phyloP scores from a whole-genome alignment of 768 basidiomycete species.

The Paxillus ammoniavirescens region DNA sequence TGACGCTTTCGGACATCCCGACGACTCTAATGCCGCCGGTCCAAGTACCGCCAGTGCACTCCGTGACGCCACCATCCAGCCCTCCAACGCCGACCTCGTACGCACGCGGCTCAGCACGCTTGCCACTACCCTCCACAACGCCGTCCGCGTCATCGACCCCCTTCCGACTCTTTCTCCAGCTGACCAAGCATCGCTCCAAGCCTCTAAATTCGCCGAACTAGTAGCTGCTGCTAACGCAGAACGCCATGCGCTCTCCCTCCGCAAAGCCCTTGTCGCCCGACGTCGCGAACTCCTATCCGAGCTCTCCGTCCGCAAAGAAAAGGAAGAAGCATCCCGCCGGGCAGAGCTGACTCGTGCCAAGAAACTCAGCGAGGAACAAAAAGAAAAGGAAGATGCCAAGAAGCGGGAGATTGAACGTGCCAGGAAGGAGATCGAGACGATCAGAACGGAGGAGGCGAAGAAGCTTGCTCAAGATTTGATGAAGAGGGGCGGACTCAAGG shows the following conservation, averaged over 20 bases:
- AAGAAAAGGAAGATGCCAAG: conserved; percentile 58
- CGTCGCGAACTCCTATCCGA: conserved; percentile 83
- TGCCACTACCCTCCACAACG: conserved; percentile 69
- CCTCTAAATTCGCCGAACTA: conserved; percentile 56
- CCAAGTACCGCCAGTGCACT: conserved; percentile 15
- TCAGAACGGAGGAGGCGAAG: conserved; percentile 70
- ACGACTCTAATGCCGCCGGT: conserved; percentile 31
- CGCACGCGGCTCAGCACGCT: conserved; percentile 77
- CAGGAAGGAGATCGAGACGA: conserved; percentile 61
- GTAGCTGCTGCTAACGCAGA: conserved; percentile 69
- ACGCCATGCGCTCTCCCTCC: conserved; percentile 71
- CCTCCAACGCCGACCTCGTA: conserved; percentile 68
- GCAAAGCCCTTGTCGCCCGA: conserved; percentile 81
- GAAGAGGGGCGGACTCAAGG: conserved; percentile 71
- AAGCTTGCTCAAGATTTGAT: conserved; percentile 84
- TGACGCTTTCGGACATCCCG: conserved; percentile 56
- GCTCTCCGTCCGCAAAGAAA: conserved; percentile 80
- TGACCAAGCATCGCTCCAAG: conserved; percentile 44
- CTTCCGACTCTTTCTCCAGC: conserved; percentile 37
- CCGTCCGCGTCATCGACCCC: conserved; percentile 56
- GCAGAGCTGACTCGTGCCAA: conserved; percentile 66
- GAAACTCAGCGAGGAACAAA: conserved; percentile 66
- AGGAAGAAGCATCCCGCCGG: conserved; percentile 78
- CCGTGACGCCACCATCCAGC: conserved; percentile 59
- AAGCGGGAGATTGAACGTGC: conserved; percentile 78